These are phyloP conservation scores for Quercus tomentella DNA, from an alignment of 331 rosid species.

Conservation along the genomic window DNA sequence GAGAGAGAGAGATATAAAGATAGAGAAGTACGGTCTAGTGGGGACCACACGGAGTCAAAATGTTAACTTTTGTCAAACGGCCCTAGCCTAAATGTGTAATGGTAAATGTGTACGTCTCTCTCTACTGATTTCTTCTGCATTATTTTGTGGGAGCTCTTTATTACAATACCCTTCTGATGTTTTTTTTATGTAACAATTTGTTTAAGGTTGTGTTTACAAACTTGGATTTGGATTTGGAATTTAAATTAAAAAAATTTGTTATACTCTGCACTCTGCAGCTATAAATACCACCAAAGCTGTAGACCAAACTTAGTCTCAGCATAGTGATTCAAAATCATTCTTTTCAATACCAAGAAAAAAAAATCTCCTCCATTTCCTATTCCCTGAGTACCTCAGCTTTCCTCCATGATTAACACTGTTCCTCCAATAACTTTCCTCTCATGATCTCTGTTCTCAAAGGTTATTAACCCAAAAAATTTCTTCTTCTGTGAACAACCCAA, in stretches of 20 bases:
- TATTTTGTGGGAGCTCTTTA: too few species aligned
- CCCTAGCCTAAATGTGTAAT: too few species aligned
- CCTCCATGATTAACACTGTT: not conserved
- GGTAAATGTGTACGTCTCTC: too few species aligned
- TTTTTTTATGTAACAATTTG: too few species aligned
- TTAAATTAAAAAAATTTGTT: not conserved
- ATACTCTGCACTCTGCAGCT: constrained; percentile 21
- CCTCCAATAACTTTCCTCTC: not conserved
- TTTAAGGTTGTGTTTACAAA: too few species aligned
- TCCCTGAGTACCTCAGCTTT: not conserved
- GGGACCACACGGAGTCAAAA: constrained; percentile 44
- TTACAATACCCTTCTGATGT: too few species aligned
- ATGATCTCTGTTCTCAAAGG: not conserved
- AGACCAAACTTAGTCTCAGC: not conserved
- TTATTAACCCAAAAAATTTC: not conserved
- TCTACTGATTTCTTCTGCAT: too few species aligned
- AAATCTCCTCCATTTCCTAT: not conserved
- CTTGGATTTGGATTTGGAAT: too few species aligned
- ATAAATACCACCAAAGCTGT: constrained; percentile 47
- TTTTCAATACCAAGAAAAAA: not conserved
- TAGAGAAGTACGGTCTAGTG: constrained; percentile 1
- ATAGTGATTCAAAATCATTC: constrained; percentile 5
- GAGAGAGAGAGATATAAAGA: not conserved
- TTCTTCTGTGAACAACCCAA: not conserved
- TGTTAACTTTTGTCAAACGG: too few species aligned